These are phyloP conservation scores for Leptomonas seymouri DNA, from an alignment of 208 protist species.

Conservation along the genomic window DNA sequence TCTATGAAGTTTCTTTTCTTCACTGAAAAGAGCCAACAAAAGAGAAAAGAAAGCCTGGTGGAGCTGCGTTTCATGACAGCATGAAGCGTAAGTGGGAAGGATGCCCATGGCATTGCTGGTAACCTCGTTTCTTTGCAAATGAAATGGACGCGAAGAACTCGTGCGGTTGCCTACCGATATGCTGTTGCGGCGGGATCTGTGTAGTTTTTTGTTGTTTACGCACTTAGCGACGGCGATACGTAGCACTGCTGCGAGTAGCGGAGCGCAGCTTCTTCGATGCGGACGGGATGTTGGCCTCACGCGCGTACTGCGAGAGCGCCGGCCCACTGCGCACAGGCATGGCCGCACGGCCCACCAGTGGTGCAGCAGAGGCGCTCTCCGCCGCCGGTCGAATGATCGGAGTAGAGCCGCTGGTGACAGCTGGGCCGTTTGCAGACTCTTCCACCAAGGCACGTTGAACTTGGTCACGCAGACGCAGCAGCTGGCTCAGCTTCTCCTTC, in stretches of 20 bases:
- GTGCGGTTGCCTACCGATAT: no score
- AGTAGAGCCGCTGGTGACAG: conserved; percentile 10
- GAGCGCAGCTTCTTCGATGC: conserved; percentile 34
- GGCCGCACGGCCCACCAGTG: conserved; percentile 1
- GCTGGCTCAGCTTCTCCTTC: conserved; percentile 75
- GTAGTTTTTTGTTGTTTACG: not conserved
- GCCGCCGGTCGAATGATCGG: conserved; percentile 14
- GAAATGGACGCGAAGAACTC: no score
- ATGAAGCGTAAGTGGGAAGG: not conserved
- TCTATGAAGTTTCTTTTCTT: not conserved
- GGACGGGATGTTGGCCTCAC: conserved; percentile 1
- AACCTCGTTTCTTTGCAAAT: no score
- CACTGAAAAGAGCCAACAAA: not conserved
- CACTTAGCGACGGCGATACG: conserved; percentile 17
- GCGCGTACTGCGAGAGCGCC: not conserved
- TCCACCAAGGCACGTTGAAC: conserved; percentile 59
- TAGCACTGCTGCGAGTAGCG: conserved; percentile 17
- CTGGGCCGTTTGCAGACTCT: conserved; percentile 23
- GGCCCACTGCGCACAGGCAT: conserved; percentile 6
- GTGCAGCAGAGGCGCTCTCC: conserved; percentile 1
- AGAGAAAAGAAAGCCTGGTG: not conserved
- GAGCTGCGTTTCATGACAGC: not conserved
- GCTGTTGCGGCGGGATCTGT: not conserved
- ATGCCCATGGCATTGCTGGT: no score
- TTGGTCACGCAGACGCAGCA: conserved; percentile 81